A percentile compares a stretch with the other conserved stretches of the same genome.
Evolutionary conservation across 192 early-diverging fungal genomes (phyloP).

Genomic region (Entomortierella parvispora): DNA sequence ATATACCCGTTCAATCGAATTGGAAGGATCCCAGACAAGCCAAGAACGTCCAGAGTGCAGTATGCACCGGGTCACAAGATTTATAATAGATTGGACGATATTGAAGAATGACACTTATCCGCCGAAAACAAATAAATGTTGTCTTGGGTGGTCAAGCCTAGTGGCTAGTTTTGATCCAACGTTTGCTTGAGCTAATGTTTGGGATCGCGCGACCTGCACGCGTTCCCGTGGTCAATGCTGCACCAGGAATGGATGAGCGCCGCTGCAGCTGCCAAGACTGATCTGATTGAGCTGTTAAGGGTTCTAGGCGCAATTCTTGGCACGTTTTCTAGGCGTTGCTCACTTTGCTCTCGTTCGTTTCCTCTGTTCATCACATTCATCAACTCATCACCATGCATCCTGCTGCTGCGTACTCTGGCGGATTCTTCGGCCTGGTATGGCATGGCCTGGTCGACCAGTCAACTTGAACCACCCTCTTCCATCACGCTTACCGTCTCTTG

Average conservation of each 20-base stretch:
- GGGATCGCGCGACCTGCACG: too few relatives aligned
- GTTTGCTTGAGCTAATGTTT: too few relatives aligned
- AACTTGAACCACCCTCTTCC: background rate
- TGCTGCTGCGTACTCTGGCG: constrained; percentile 34
- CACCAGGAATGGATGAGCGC: too few relatives aligned
- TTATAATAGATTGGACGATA: constrained; percentile 30
- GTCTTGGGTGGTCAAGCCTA: too few relatives aligned
- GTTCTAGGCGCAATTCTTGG: too few relatives aligned
- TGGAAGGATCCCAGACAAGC: constrained; percentile 56
- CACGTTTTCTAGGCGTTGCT: too few relatives aligned
- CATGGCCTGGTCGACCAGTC: background rate
- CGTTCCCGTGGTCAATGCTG: too few relatives aligned
- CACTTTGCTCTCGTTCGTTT: background rate
- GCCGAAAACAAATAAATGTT: too few relatives aligned
- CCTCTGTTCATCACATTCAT: background rate
- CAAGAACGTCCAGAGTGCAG: constrained; percentile 18
- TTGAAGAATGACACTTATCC: constrained; percentile 7
- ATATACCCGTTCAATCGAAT: constrained; percentile 77
- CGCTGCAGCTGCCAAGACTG: too few relatives aligned
- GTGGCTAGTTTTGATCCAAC: too few relatives aligned
- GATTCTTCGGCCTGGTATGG: constrained; percentile 40
- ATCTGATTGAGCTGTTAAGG: too few relatives aligned
- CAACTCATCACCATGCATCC: constrained; percentile 29
- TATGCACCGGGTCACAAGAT: constrained; percentile 44
- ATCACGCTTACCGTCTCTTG: background rate